Evolutionary conservation across 495 filamentous ascomycete species (phyloP).

Genomic region (Neurospora discreta): DNA sequence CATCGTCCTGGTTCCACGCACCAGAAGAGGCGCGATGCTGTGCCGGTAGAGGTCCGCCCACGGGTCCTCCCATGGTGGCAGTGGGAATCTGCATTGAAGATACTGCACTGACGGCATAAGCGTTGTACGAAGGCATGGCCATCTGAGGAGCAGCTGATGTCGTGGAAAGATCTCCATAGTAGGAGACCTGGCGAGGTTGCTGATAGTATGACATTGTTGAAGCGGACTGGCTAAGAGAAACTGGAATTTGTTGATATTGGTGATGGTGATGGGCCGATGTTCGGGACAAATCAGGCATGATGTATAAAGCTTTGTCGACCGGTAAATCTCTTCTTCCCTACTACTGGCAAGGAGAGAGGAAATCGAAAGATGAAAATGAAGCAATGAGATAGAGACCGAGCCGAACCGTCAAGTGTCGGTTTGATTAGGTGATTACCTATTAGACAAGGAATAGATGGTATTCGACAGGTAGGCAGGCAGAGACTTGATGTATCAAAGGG

Average conservation of each 20-base stretch:
- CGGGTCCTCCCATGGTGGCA: constrained; percentile 20
- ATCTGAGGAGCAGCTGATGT: constrained; percentile 11
- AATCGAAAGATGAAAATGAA: neutral
- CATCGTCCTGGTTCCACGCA: constrained; percentile 54
- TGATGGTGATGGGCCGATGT: constrained; percentile 23
- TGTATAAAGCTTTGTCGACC: constrained; percentile 2
- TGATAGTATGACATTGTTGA: constrained; percentile 23
- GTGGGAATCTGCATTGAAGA: constrained; percentile 25
- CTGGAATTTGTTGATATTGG: constrained; percentile 13
- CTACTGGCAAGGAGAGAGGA: neutral
- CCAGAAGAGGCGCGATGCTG: constrained; percentile 41
- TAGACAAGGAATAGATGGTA: constrained; percentile 3
- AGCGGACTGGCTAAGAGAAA: constrained; percentile 5
- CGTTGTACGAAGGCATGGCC: constrained; percentile 24
- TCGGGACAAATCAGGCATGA: constrained; percentile 23
- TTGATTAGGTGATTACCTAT: constrained; percentile 15
- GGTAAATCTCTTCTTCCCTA: constrained; percentile 1
- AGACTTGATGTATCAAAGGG: neutral
- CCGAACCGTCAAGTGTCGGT: constrained; percentile 6
- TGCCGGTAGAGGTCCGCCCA: constrained; percentile 19
- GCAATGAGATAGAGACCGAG: neutral
- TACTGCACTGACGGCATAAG: constrained; percentile 24
- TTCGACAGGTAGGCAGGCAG: neutral
- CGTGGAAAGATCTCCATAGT: constrained; percentile 18
- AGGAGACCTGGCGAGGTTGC: constrained; percentile 15